phyloP scores from a whole-genome alignment of 2,329 filamentous ascomycete genomes.

The Fusarium sp. region DNA sequence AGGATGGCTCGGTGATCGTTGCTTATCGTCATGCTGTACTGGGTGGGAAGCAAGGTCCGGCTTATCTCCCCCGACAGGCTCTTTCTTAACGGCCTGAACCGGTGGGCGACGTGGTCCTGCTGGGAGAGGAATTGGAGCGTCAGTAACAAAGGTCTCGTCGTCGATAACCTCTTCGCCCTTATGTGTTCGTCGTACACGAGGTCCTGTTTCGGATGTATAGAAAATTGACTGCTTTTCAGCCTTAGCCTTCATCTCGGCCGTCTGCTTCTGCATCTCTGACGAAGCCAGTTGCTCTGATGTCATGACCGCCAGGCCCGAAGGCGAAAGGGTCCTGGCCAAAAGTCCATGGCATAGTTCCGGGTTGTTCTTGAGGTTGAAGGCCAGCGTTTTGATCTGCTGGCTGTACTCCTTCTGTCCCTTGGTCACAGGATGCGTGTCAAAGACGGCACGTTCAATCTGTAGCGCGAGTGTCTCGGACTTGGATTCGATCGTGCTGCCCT shows the following conservation, averaged over 20 bases:
- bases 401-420: constrained; percentile 62
- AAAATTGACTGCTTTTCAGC: constrained; percentile 88
- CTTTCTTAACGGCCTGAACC: constrained; percentile 48
- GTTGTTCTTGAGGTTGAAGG: constrained; percentile 92
- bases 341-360: constrained; percentile 79
- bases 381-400: constrained; percentile 77
- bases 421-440: constrained; percentile 62
- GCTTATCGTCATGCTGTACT: constrained; percentile 56
- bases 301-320: constrained; percentile 87
- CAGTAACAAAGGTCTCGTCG: constrained; percentile 66
- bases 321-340: constrained; percentile 76
- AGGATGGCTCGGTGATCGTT: constrained; percentile 62
- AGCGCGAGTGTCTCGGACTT: constrained; percentile 78
- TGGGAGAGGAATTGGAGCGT: constrained; percentile 46
- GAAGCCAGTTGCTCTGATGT: constrained; percentile 90
- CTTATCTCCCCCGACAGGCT: constrained; percentile 42
- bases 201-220: constrained; percentile 75
- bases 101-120: constrained; percentile 35
- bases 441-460: constrained; percentile 80
- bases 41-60: constrained; percentile 41
- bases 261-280: constrained; percentile 84
- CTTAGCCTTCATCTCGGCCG: constrained; percentile 79
- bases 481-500: constrained; percentile 70
- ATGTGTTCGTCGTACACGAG: constrained; percentile 87
- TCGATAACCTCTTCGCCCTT: constrained; percentile 95